Evolutionary conservation across 2,329 filamentous ascomycete genomes (phyloP).

Genomic region (Apiospora sp.): DNA sequence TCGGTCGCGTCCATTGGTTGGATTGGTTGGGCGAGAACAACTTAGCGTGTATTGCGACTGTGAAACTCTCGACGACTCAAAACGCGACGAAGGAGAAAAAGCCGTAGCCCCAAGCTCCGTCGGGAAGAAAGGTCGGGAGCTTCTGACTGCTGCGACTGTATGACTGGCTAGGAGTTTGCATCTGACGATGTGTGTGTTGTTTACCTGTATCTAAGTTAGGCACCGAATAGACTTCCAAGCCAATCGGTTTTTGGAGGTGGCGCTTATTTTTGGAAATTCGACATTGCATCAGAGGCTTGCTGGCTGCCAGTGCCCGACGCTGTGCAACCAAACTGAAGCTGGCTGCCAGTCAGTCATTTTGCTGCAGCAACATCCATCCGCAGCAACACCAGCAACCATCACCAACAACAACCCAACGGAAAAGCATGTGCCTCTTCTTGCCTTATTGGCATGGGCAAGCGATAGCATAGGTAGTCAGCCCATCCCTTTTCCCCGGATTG

Average conservation of each 20-base stretch:
- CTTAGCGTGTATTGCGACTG: slow-evolving; percentile 7
- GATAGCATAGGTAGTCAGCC: slow-evolving; percentile 3
- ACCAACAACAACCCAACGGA: slow-evolving; percentile 9
- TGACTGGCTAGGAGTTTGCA: neutral
- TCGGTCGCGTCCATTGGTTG: neutral
- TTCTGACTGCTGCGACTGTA: neutral
- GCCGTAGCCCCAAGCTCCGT: neutral
- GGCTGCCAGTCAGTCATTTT: neutral
- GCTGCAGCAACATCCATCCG: neutral
- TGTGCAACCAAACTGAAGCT: neutral
- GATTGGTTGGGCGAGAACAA: slow-evolving; percentile 15
- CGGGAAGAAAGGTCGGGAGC: neutral
- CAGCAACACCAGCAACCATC: neutral
- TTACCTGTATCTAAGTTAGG: neutral
- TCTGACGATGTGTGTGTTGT: slow-evolving; percentile 11
- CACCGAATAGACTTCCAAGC: neutral
- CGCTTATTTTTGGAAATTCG: neutral
- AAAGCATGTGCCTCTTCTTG: slow-evolving; percentile 1
- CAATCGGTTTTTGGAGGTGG: neutral
- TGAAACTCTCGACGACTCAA: slow-evolving; percentile 21
- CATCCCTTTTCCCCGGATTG: slow-evolving; percentile 17
- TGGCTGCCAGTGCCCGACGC: neutral
- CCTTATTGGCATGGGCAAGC: neutral
- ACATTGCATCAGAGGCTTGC: neutral
- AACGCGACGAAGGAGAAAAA: neutral